A percentile compares a stretch with the other conserved stretches of the same genome.
Conservation (phyloP, 306 rosid species). For the Bauhinia variegata region DNA sequence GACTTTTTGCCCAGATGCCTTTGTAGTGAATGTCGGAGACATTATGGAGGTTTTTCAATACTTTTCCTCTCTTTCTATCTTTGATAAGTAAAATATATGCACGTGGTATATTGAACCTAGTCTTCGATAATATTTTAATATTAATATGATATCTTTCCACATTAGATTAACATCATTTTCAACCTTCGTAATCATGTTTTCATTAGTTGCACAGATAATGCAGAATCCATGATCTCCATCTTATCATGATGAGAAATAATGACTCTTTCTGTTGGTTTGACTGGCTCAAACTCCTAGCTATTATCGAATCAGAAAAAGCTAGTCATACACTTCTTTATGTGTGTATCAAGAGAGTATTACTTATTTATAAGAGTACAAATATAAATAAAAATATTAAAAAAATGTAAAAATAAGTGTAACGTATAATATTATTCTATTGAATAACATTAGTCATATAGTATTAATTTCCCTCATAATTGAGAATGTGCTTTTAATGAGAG, state of each 20-base stretch:
- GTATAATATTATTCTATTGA: no score
- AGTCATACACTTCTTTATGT: no score
- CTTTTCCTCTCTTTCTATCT: background rate
- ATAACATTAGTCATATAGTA: no score
- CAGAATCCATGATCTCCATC: background rate
- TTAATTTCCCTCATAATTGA: no score
- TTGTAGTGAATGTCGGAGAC: slow-evolving; percentile 82
- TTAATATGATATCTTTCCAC: background rate
- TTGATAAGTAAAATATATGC: slow-evolving; percentile 5
- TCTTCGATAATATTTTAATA: no score
- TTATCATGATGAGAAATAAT: slow-evolving; percentile 25
- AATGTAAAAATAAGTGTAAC: no score
- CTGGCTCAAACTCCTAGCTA: no score
- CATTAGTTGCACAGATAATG: slow-evolving; percentile 1
- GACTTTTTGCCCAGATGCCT: slow-evolving; percentile 48
- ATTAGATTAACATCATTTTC: background rate
- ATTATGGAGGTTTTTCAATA: slow-evolving; percentile 65
- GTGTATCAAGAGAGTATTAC: no score
- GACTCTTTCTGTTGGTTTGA: background rate
- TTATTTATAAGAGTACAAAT: no score
- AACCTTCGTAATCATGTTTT: background rate
- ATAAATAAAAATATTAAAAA: no score
- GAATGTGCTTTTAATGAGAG: no score
- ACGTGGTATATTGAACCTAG: slow-evolving; percentile 40
- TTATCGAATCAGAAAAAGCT: no score